These are phyloP conservation scores for Aspergillus ibericus DNA, from an alignment of 2,329 filamentous ascomycete genomes.

Conservation along the genomic window DNA sequence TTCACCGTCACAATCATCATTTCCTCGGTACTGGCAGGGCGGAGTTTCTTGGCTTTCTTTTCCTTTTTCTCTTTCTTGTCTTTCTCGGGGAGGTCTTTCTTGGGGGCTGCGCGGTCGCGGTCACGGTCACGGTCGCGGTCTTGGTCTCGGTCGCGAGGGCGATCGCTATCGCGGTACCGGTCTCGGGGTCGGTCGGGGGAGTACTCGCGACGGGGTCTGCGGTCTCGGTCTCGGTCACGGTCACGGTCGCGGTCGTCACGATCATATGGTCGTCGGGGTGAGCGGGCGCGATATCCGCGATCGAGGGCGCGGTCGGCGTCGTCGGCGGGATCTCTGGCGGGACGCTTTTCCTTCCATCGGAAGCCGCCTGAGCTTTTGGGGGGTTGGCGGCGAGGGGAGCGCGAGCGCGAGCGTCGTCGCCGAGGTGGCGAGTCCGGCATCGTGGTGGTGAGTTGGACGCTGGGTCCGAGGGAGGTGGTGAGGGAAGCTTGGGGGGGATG, in stretches of 20 bases:
- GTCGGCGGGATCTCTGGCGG: slow-evolving; percentile 45
- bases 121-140: slow-evolving; percentile 1
- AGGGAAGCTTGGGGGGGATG: background rate
- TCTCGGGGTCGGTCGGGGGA: background rate
- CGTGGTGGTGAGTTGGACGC: background rate
- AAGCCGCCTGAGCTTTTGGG: slow-evolving; percentile 47
- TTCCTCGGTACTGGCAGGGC: slow-evolving; percentile 59
- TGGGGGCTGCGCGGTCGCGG: background rate
- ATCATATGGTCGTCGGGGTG: slow-evolving; percentile 11
- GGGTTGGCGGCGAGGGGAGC: slow-evolving; percentile 25
- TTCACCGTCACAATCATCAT: slow-evolving; percentile 96
- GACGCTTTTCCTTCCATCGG: slow-evolving; percentile 52
- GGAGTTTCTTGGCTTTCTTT: slow-evolving; percentile 42
- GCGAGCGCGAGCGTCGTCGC: slow-evolving; percentile 10
- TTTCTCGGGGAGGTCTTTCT: slow-evolving; percentile 16
- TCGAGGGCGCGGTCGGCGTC: slow-evolving; percentile 51
- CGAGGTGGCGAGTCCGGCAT: slow-evolving; percentile 5
- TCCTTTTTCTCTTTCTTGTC: slow-evolving; percentile 42
- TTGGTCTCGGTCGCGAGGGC: background rate
- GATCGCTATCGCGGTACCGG: background rate
- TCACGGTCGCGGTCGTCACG: slow-evolving; percentile 39
- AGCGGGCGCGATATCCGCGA: slow-evolving; percentile 50
- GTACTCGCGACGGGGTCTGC: background rate
- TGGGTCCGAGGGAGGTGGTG: background rate
- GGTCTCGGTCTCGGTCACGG: background rate